A percentile compares a stretch with the other conserved stretches of the same genome.
Conservation (phyloP, 106 monocot species). For the Dioscorea dumetorum region DNA sequence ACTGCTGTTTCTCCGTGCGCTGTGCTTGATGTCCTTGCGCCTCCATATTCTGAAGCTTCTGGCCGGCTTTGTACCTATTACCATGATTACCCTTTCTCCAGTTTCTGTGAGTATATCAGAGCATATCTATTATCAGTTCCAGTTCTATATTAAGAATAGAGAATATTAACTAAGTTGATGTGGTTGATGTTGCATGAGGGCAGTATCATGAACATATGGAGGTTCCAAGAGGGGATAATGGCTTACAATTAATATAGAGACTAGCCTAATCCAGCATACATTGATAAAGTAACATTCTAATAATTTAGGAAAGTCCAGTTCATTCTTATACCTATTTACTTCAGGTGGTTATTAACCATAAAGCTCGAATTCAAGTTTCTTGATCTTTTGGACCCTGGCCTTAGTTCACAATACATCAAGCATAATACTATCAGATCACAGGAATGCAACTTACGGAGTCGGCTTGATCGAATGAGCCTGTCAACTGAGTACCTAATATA, state of each 20-base stretch:
- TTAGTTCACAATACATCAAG: no score
- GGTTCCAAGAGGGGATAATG: no score
- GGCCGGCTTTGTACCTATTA: conserved; percentile 85
- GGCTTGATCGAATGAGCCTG: no score
- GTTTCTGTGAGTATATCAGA: conserved; percentile 54
- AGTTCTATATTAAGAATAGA: not conserved
- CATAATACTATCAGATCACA: no score
- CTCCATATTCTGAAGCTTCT: conserved; percentile 73
- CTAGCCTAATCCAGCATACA: no score
- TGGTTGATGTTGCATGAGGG: not conserved
- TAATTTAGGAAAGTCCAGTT: no score
- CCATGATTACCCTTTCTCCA: conserved; percentile 80
- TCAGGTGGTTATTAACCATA: not conserved
- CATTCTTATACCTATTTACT: not conserved
- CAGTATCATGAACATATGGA: no score
- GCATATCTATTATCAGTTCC: not conserved
- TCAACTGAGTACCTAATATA: no score
- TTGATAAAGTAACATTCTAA: not conserved
- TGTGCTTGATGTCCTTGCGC: conserved; percentile 86
- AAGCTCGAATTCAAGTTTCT: no score
- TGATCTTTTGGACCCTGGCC: no score
- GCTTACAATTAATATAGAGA: no score
- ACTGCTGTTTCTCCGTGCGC: conserved; percentile 86
- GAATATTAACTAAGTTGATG: not conserved
- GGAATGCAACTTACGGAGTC: no score